Base-by-base conservation (phyloP, 805 yeast genomes). In the Komagataella phaffii region DNA sequence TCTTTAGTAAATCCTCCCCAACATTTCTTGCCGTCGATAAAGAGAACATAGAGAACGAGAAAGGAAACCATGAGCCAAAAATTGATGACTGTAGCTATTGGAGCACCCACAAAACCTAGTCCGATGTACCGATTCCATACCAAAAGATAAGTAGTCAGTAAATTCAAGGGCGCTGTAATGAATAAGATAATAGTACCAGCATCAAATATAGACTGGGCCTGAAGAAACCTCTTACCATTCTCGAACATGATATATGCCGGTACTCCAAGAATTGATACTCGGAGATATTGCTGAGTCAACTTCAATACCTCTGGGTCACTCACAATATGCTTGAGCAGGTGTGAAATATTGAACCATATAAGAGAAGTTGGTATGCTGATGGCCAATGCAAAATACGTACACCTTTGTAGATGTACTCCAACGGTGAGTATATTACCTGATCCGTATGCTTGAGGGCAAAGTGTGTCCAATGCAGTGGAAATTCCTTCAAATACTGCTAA, bases 361-460 rank as follows among this genome's bases (percentile, higher is more conserved):
- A 73, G 50, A 51, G 77, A 73, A 46, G 84, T 74, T 7, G 90
- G 90, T 17, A 84, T 57, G 55, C 71, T 84, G 68, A 61, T 70
- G 62, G 40, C 77, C 40, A 82, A 66, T 2, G 87, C 77, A 55
- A 88, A 73, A 1, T 80, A 72, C 23, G 81, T 76, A 64, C 91
- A 85, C 58, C 88, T 68, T 57, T 81, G 76, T 53, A 81, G 75
- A 57, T 85, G 81, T 17, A 83, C 64, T 0, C 93, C 93, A 12
- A 85, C 91, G 50, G 76, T 62, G 54, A 71, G 70, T 59, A 68
- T 76, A 55, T 83, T 83, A 49, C 76, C 76, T 21, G 86, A 77
- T 23, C 93, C 91, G 61, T 73, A 85, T 0, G 90, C 85, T 64
- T 85, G 91, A 2, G 90, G 84, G 62, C 93, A 85, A 30, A 85